phyloP scores from a whole-genome alignment of 768 basidiomycete genomes.

The Termitomyces sp. region DNA sequence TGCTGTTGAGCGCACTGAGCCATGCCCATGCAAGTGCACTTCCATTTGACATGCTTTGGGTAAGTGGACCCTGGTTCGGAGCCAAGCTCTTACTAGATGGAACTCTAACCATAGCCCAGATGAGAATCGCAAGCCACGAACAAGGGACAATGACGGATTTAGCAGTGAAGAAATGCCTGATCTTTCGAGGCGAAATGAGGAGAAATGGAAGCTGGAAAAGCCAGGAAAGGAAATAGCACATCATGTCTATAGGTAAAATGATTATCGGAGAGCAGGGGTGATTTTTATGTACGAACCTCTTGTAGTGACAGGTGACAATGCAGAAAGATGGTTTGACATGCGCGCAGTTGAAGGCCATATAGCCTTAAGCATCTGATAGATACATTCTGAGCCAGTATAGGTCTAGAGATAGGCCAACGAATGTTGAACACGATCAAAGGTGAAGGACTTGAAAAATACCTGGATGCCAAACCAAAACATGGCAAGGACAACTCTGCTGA shows the following conservation, averaged over 20 bases:
- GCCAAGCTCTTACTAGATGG: constrained; percentile 62
- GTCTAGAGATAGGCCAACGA: constrained; percentile 28
- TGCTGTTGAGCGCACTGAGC: constrained; percentile 74
- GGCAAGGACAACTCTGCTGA: constrained; percentile 71
- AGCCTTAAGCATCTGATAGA: constrained; percentile 81
- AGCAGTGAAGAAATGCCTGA: constrained; percentile 71
- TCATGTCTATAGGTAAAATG: constrained; percentile 42
- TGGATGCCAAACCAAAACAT: constrained; percentile 85
- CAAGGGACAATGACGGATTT: constrained; percentile 66
- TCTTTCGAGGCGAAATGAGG: constrained; percentile 72
- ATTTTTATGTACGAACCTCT: constrained; percentile 34
- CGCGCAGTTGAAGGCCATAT: constrained; percentile 74
- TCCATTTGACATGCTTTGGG: constrained; percentile 37
- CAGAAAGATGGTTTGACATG: constrained; percentile 62
- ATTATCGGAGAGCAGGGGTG: not conserved
- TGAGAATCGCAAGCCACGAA: constrained; percentile 68
- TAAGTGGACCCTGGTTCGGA: constrained; percentile 35
- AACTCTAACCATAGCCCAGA: constrained; percentile 74
- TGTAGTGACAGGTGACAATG: constrained; percentile 59
- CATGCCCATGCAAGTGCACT: constrained; percentile 70
- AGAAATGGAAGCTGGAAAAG: constrained; percentile 73
- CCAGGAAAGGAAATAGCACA: constrained; percentile 80
- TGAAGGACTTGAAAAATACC: constrained; percentile 26
- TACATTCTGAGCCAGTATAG: constrained; percentile 64
- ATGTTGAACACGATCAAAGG: not conserved